Evolutionary conservation across 1,284 basidiomycete species (phyloP), one percentile per base, ranked within the genome.

Genomic region (Trichosporon inkin): DNA sequence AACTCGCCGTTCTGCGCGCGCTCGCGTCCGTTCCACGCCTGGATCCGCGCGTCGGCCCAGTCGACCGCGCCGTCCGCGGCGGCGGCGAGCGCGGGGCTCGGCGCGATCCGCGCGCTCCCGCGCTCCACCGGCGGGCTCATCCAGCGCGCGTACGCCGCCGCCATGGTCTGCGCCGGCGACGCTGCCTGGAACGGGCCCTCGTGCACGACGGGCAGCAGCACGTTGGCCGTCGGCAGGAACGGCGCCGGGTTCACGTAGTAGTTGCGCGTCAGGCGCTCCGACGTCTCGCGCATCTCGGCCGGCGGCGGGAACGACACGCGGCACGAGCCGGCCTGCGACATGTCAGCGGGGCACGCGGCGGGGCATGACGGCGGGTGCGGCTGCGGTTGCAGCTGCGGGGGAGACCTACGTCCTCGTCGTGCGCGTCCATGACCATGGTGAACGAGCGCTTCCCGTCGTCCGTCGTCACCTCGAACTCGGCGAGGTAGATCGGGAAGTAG

Each of bases 401-500:
- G 22, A 16, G 2, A 0, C 61, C 72, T 59, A 73, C 69, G 34
- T 68, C 59, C 6, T 65, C 55, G 39, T 74, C 68, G 57, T 76
- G 71, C 8, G 73, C 76, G 49, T 78, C 72, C 70, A 78, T 70
- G n/a, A 75, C 55, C 17, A 77, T 59, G 17, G 65, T 66, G 54
- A 69, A 70, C 19, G 59, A 58, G 22, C 71, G 59, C 53, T 65
- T 62, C 19, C 63, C 57, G 3, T 67, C 66, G 2, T 64, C 68
- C 14, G 36, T 17, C 20, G 64, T 67, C 39, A 68, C 62, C 60
- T 73, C 69, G 49, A 74, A 77, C 54, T 78, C 73, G 22, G 72
- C 73, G 19, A 77, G 64, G 53, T 77, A 78, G 22, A 78, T 67
- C 10, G 77, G 77, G 56, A 77, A 73, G 65, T 73, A 70, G 65